phyloP scores from a whole-genome alignment of 352 stramenopile genomes.

The Phytophthora fragariaefolia region DNA sequence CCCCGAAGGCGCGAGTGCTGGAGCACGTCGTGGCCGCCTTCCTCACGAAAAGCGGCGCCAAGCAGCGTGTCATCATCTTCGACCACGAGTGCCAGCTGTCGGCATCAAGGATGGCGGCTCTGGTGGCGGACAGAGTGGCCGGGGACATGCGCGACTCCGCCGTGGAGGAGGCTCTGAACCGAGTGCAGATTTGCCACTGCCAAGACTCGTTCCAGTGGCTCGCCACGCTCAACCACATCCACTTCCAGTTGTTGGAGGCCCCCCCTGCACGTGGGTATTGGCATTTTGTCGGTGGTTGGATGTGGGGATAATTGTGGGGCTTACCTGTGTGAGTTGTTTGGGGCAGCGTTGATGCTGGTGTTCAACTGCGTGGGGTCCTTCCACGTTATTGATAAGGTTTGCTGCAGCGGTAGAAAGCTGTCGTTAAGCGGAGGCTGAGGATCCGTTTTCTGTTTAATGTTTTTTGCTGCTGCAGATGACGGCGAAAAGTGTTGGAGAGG shows the following conservation, averaged over 20 bases:
- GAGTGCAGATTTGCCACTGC: slow-evolving; percentile 56
- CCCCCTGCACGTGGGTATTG: slow-evolving; percentile 42
- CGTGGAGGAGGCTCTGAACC: slow-evolving; percentile 33
- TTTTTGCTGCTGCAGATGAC: slow-evolving; percentile 43
- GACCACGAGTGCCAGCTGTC: slow-evolving; percentile 66
- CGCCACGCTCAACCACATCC: slow-evolving; percentile 73
- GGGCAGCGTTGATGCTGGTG: slow-evolving; percentile 58
- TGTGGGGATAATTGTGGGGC: slow-evolving; percentile 5
- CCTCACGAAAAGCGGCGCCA: slow-evolving; percentile 47
- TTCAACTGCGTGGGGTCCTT: slow-evolving; percentile 75
- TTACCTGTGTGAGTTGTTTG: background rate
- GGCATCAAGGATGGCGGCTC: slow-evolving; percentile 11
- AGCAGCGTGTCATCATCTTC: slow-evolving; percentile 64
- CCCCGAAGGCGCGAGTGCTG: slow-evolving; percentile 54
- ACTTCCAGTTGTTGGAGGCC: slow-evolving; percentile 66
- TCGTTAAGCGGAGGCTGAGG: background rate
- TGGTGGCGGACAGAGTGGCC: slow-evolving; percentile 18
- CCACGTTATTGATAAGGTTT: slow-evolving; percentile 70
- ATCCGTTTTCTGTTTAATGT: no score
- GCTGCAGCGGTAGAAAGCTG: background rate
- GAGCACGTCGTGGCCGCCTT: slow-evolving; percentile 67
- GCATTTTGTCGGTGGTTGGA: slow-evolving; percentile 18
- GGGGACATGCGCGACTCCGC: slow-evolving; percentile 20
- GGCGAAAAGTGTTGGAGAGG: slow-evolving; percentile 56
- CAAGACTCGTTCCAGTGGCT: slow-evolving; percentile 79